Base-by-base conservation (phyloP, 805 yeast genomes). In the Starmerella davenportii region DNA sequence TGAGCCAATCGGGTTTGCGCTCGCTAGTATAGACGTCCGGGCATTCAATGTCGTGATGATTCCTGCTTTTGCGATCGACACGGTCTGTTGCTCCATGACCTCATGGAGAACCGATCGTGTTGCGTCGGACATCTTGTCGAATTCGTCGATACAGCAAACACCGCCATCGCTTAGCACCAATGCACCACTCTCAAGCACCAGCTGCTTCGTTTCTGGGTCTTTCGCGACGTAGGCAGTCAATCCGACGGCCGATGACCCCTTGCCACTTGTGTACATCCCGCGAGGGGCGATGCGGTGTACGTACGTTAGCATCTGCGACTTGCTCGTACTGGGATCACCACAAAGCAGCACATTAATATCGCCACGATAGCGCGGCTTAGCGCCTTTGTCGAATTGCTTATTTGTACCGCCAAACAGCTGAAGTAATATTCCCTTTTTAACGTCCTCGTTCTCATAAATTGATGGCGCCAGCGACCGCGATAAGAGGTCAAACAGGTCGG, bases 21-120 rank as follows among this genome's bases (percentile, higher is more conserved):
- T 79, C 0, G 98, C 98, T 41, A 90, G 64, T 46, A 90, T 78
- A 1, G 96, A 87, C 0, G 95, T 87, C 60, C 98, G 70, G 1
- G 98, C 98, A 57, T 90, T 90, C 44, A 90, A 65, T 0, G 96
- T 90, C 4, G 98, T 90, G 52, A 90, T 90, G 53, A 90, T 90
- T 43, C 98, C 98, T 1, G 98, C 98, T 54, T 90, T 90, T 24
- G 98, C 98, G 53, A 90, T 82, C 8, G 95, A 84, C 33, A 90
- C 90, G 1, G 98, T 90, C 59, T 90, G 98, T 57, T 90, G 98
- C 63, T 90, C 98, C 98, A 90, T 90, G 9, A 90, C 98, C 66
- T 90, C 98, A 57, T 90, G 98, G 38, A 90, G 64, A 9, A 90
- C 96, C 7, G 95, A 82, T 52, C 96, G 66, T 0, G 96, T 87